Base-by-base conservation (phyloP, 1,284 basidiomycete species). In the Sporisorium sorghi region DNA sequence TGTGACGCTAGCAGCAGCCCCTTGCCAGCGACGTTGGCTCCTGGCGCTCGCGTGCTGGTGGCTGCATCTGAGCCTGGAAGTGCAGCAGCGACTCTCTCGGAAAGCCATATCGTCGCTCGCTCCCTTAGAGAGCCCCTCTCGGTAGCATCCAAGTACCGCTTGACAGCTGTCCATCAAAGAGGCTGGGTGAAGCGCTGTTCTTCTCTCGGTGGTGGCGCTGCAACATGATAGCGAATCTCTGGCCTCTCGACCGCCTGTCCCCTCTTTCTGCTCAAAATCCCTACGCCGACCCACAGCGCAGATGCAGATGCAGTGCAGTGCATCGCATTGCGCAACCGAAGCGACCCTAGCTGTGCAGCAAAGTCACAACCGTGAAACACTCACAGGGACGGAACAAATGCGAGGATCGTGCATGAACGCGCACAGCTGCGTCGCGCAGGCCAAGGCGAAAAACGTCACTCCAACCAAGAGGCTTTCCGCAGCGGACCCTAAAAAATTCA, bases 341-440 rank as follows among this genome's bases (percentile, higher is more conserved):
- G 30, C 24, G 28, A 43, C 17, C 40, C 33, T 40, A 33, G 30
- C 21, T 32, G n/a, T 40, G 37, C 37, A 19, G 37, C 37, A 24
- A n/a, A n/a, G n/a, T n/a, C n/a, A n/a, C 42, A 44, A 44, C 8
- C 5, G 15, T 2, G 35, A 49, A 3, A 39, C 12, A 26, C 10
- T 9, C n/a, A 30, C 6, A 21, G 28, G 26, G 14, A 15, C 32
- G 43, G 42, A 54, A 46, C 21, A 24, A 48, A n/a, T 11, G 49
- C 26, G 40, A 51, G 42, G 47, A 62, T 43, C 52, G 59, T 62
- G 59, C 59, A 62, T 62, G 40, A 50, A 51, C 12, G 35, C 37
- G 37, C 19, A 17, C 2, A 37, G 35, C 26, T 52, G 39, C 21
- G 50, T 52, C 50, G 50, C 47, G 47, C 30, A 48, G 19, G 26